Base-by-base conservation (phyloP, 2,329 filamentous ascomycete genomes). In the Lecanicillium sp. region DNA sequence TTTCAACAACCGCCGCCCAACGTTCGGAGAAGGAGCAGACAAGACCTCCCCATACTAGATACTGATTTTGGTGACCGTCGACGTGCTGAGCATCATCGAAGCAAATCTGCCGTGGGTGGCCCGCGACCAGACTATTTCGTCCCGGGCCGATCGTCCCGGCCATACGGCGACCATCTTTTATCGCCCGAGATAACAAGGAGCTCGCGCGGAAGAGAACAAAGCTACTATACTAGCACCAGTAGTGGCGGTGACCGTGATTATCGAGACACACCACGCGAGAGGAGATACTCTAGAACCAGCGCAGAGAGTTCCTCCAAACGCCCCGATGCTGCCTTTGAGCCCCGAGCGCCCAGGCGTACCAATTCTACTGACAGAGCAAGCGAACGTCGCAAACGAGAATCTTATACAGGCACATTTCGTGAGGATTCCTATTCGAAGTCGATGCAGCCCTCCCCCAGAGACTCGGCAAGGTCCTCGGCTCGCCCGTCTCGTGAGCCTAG, bases 31-130 rank as follows among this genome's bases (percentile, higher is more conserved):
- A 61, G 57, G 55, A 66, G 59, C 54, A 61, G 63, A 43, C 63
- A 67, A 38, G 60, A 74, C 23, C 55, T 77, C 5, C 72, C 73
- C 4, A 66, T 63, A 5, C 61, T 77, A 12, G 67, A 73, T 24
- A 77, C 74, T 2, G 63, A 69, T 1, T 38, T 69, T 5, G 53
- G 56, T 29, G 53, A 61, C 38, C 55, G 57, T 15, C 56, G 51
- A 37, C 38, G 54, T 4, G 52, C 56, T 30, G 58, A 65, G 32
- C 65, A 64, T 44, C 62, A 62, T 39, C 61, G 67, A 21, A 66
- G 61, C 41, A 63, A 60, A 21, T 71, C 70, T 3, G 62, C 63
- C 17, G 59, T 62, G 1, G 60, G 63, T 21, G 58, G 56, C 52
- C 57, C 53, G 23, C 54, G 61, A 3, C 57, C 62, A 2, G 63